Conservation (phyloP, 208 protist species). For the Leishmania martiniquensis region DNA sequence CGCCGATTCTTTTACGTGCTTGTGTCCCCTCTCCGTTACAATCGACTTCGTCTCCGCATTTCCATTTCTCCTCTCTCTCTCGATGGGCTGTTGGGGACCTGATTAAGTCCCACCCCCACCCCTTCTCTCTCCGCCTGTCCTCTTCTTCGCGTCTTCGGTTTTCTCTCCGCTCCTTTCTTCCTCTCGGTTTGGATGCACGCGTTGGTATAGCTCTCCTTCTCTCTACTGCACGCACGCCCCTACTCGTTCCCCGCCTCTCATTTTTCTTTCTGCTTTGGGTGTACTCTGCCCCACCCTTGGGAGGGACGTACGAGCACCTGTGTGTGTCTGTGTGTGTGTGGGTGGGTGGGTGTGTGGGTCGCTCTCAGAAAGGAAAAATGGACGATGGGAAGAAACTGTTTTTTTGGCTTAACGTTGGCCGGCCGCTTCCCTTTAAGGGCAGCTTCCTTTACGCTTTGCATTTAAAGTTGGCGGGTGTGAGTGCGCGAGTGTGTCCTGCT, state of each 20-base stretch:
- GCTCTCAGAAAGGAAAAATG: neutral
- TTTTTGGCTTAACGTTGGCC: neutral
- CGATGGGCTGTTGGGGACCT: too few relatives aligned
- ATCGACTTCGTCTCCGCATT: too few relatives aligned
- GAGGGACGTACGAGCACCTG: too few relatives aligned
- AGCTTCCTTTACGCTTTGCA: too few relatives aligned
- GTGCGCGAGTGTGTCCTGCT: neutral
- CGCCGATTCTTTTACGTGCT: too few relatives aligned
- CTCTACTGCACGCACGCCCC: neutral
- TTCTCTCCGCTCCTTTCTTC: too few relatives aligned
- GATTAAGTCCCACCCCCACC: neutral
- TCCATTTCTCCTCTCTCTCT: too few relatives aligned
- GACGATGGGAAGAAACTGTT: neutral
- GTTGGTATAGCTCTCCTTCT: neutral
- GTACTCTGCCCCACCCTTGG: neutral
- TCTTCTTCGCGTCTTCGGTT: neutral
- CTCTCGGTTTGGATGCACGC: neutral
- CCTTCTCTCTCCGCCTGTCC: neutral
- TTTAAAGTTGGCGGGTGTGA: neutral
- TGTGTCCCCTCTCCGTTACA: too few relatives aligned
- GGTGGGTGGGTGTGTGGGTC: neutral
- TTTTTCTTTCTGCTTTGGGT: neutral
- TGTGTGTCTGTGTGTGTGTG: conserved; percentile 3
- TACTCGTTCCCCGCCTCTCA: neutral
- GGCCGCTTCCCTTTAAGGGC: too few relatives aligned